These are phyloP conservation scores for Ailanthus altissimus DNA, from an alignment of 345 rosid genomes.

Conservation along the genomic window DNA sequence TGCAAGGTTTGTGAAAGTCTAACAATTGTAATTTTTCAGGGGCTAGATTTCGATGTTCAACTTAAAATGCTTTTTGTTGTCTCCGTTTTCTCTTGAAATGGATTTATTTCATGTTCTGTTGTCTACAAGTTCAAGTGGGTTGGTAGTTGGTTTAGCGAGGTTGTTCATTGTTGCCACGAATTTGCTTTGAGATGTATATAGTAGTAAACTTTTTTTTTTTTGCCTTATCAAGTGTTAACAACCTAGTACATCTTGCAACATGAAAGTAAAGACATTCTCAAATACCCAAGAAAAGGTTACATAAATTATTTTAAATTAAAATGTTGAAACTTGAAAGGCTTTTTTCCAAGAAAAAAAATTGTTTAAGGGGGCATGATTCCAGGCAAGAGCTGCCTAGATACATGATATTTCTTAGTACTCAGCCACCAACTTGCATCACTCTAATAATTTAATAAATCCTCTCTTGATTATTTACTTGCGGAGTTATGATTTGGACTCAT, in stretches of 20 bases:
- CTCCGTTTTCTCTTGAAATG: background rate
- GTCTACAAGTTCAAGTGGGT: background rate
- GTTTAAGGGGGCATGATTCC: background rate
- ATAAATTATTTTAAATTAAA: background rate
- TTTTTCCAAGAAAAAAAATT: background rate
- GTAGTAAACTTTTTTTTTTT: background rate
- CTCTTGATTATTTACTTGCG: background rate
- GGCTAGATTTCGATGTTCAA: background rate
- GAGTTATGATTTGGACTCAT: constrained; percentile 4
- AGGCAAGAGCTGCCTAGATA: background rate
- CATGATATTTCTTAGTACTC: background rate
- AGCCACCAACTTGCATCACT: background rate
- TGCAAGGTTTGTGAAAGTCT: constrained; percentile 64
- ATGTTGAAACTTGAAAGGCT: background rate
- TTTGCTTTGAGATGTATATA: background rate
- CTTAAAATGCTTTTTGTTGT: background rate
- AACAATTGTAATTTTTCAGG: background rate
- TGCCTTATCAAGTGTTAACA: background rate
- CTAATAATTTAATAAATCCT: background rate
- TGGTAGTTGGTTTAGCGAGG: background rate
- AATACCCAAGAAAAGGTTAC: background rate
- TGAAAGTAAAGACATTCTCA: background rate
- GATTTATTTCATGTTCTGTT: background rate
- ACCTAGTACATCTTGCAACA: background rate
- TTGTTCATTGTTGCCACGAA: background rate